Conservation (phyloP, 768 basidiomycete species). For the Termitomyces sp. region DNA sequence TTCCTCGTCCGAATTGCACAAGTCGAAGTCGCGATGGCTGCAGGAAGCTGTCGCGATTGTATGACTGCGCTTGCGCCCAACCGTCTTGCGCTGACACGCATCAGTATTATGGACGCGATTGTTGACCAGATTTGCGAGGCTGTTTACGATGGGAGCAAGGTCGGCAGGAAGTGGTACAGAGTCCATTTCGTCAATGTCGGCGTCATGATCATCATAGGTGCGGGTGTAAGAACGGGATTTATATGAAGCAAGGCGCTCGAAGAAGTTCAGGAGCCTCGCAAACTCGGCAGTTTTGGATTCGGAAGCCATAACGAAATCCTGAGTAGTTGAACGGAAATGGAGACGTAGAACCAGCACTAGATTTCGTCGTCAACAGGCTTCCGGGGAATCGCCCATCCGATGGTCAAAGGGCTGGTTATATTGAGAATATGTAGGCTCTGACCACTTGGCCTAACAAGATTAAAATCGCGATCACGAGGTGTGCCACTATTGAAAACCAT, state of each 20-base stretch:
- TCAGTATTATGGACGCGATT: constrained; percentile 7
- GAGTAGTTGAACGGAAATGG: neutral
- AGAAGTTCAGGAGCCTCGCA: constrained; percentile 46
- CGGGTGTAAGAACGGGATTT: constrained; percentile 25
- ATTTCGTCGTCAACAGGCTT: neutral
- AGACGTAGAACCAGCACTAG: neutral
- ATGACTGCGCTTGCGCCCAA: constrained; percentile 18
- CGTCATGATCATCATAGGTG: constrained; percentile 22
- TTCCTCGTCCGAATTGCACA: constrained; percentile 18
- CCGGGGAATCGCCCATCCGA: neutral
- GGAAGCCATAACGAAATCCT: constrained; percentile 14
- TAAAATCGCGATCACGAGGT: neutral
- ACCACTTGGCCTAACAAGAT: neutral
- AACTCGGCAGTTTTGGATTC: constrained; percentile 44
- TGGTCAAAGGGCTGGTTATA: neutral
- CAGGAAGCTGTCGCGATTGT: constrained; percentile 16
- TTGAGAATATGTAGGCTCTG: neutral
- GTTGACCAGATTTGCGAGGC: constrained; percentile 20
- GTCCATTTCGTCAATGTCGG: constrained; percentile 15
- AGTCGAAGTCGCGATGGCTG: constrained; percentile 9
- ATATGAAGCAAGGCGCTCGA: constrained; percentile 46
- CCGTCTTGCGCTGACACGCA: neutral
- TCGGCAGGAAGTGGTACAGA: constrained; percentile 27
- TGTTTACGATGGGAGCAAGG: constrained; percentile 29
- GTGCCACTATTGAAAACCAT: neutral